A percentile compares a stretch with the other conserved stretches of the same genome.
phyloP scores from a whole-genome alignment of 176 grass and related monocot genomes.

The Aegilops umbellulata region DNA sequence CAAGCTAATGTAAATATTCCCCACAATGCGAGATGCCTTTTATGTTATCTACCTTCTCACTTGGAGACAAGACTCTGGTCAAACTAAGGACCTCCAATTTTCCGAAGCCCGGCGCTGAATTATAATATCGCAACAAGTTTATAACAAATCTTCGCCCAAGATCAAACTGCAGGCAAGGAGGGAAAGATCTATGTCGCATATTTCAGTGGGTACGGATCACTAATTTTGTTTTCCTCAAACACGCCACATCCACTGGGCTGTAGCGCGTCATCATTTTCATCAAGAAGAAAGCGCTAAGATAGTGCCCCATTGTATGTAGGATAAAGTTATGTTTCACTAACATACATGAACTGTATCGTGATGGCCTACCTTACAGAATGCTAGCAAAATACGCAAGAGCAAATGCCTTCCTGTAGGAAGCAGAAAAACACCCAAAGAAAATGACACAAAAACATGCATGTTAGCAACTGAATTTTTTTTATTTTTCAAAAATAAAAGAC shows the following conservation, averaged over 20 bases:
- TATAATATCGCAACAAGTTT: not conserved
- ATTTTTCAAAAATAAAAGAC: not conserved
- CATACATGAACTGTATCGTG: not conserved
- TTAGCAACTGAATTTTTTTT: too few relatives aligned
- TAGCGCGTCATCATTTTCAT: too few relatives aligned
- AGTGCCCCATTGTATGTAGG: not conserved
- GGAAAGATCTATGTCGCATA: too few relatives aligned
- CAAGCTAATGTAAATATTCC: conserved; percentile 5
- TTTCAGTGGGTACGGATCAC: too few relatives aligned
- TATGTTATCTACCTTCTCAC: not conserved
- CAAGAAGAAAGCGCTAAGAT: too few relatives aligned
- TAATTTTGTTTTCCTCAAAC: too few relatives aligned
- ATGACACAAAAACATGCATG: too few relatives aligned
- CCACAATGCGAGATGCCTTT: not conserved
- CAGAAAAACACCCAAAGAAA: not conserved
- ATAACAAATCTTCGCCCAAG: too few relatives aligned
- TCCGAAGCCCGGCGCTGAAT: not conserved
- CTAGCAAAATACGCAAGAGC: too few relatives aligned
- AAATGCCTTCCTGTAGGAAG: not conserved
- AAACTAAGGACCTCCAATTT: conserved; percentile 20
- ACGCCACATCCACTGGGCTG: too few relatives aligned
- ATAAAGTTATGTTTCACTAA: not conserved
- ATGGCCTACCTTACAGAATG: not conserved
- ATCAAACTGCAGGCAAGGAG: too few relatives aligned
- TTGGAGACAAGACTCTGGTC: not conserved